Evolutionary conservation across 2,329 filamentous ascomycete genomes (phyloP).

Genomic region (Juglanconis oblonga): DNA sequence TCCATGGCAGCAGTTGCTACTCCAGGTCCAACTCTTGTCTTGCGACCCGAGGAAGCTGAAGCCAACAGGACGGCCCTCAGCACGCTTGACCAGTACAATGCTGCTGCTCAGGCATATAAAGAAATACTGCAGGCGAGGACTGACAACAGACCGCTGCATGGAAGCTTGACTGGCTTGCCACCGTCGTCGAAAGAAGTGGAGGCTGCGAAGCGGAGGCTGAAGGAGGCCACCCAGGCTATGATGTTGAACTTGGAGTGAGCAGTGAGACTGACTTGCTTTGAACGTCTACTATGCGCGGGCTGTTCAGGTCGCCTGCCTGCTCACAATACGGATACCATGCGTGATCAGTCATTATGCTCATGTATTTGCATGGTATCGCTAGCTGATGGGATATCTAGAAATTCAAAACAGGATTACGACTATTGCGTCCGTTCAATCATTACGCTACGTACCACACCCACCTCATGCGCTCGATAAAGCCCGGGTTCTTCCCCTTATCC

Average conservation of each 20-base stretch:
- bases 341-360: background rate
- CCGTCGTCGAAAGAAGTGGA: constrained; percentile 11
- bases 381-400: background rate
- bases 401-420: background rate
- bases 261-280: no score
- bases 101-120: constrained; percentile 10
- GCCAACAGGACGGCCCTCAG: constrained; percentile 9
- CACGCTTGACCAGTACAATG: constrained; percentile 9
- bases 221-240: constrained; percentile 11
- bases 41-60: constrained; percentile 10
- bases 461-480: constrained; percentile 5
- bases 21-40: background rate
- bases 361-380: background rate
- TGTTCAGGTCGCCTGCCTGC: background rate
- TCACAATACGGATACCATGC: background rate
- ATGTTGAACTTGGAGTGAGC: constrained; percentile 12
- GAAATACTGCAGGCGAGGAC: constrained; percentile 8
- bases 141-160: constrained; percentile 7
- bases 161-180: constrained; percentile 13
- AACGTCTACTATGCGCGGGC: background rate
- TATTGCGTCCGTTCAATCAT: background rate
- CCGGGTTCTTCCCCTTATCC: background rate
- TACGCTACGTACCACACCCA: constrained; percentile 7
- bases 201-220: constrained; percentile 9
- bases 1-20: background rate